Evolutionary conservation across 371 early-diverging fungal species (phyloP), one percentile per base, ranked within the genome.

Genomic region (Choanephora cucurbitarum): DNA sequence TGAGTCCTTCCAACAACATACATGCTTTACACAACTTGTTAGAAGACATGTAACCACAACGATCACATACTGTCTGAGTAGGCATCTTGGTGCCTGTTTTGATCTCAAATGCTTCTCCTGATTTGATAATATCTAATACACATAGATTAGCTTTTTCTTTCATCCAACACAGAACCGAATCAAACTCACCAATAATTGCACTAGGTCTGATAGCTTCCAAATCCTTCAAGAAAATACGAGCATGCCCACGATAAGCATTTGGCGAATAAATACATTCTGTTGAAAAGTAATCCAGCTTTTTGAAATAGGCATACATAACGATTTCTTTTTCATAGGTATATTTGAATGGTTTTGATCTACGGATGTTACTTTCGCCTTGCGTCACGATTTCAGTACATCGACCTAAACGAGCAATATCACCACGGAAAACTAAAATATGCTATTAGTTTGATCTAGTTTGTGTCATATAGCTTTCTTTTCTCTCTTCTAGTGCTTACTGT

Each of bases 321-420:
- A 99, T 99, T 64, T 99, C 99, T 78, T 99, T 99, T 75, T 99
- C 99, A 64, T 99, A 99, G 0, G 97, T 96, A 68, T 96, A 96
- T 69, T 98, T 99, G 80, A 99, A 97, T 2, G 99, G 99, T 79
- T 99, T 99, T 31, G 96, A 94, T 60, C 99, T 81, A 53, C 80
- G 86, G 50, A 92, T 84, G 72, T 57, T 87, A 72, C 75, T 82
- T 68, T 92, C 90, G 18, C 85, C 80, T 49, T 83, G 81, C 7
- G 97, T 97, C 15, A 87, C 81, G 55, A 97, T 97, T 31, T 89
- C 87, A 1, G 99, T 98, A 81, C 99, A 99, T 58, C 99, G 76
- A 44, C 87, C 87, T 28, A 99, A 79, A 49, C 99, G 83, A 14
- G 96, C 91, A 55, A 96, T 75, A 80, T 99, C 99, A 42, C 99